Evolutionary conservation across 2,329 filamentous ascomycete species (phyloP), one percentile per base, ranked within the genome.

Genomic region (Trichophyton simii): DNA sequence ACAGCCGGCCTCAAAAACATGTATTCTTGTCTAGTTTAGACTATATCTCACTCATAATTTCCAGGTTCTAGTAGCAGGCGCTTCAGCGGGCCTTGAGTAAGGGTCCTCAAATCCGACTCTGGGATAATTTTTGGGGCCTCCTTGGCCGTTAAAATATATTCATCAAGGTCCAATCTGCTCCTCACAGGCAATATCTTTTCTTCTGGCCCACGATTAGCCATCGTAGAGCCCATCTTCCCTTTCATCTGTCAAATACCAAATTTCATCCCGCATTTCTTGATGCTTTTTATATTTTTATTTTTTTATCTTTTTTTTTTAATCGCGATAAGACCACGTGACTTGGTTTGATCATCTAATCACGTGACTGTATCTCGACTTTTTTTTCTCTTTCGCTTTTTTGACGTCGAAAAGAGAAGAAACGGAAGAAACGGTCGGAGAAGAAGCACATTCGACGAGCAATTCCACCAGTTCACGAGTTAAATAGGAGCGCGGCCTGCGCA

Each of bases 31-130:
- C 28, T 54, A 22, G 48, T 36, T 8, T 3, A 8, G 28, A 54
- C 31, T 15, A 25, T 22, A 20, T 36, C 61, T 64, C 60, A 64
- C 63, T 64, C 52, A 20, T 62, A 61, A 34, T 61, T 57, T 20
- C 41, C 55, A 11, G 50, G 25, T 34, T 63, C 20, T 25, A 60
- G 28, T 54, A 65, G 48, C 48, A 64, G 63, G 5, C 31, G 7
- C 36, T 59, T 62, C 42, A 65, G 41, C 4, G 64, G 61, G 15
- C 62, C 64, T 50, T 63, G 61, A 3, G 62, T 59, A 54, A 65
- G 60, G 15, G 59, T 46, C 18, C 50, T 61, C 8, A 65, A 46
- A 18, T 58, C 25, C 0, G 46, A 2, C 41, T 64, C 64, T 1
- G 64, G 60, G 4, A 65, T 59, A 36, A 31, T 11, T 25, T 44